phyloP scores from a whole-genome alignment of 495 filamentous ascomycete genomes.

The Penicillium egyptiacum region DNA sequence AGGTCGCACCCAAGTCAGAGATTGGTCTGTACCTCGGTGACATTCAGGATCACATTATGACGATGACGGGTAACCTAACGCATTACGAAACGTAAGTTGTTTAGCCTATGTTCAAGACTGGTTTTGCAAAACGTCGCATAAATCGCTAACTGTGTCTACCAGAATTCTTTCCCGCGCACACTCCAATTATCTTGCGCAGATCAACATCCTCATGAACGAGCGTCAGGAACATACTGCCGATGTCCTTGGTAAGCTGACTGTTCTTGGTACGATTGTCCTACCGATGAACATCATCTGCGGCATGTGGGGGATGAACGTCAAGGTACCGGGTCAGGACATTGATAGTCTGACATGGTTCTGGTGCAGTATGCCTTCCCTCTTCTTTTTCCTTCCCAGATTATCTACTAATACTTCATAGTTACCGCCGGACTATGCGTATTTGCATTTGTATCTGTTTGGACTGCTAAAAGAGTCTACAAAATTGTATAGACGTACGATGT shows the following conservation, averaged over 20 bases:
- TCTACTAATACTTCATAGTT: conserved; percentile 47
- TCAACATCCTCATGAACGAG: conserved; percentile 97
- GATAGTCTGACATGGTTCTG: conserved; percentile 65
- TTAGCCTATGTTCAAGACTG: background rate
- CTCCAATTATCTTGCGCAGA: conserved; percentile 90
- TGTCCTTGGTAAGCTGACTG: conserved; percentile 91
- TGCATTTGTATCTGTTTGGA: conserved; percentile 70
- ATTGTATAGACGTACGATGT: conserved; percentile 49
- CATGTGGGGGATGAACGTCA: conserved; percentile 98
- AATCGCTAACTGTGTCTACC: conserved; percentile 11
- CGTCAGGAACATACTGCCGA: conserved; percentile 94
- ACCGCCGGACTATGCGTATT: conserved; percentile 74
- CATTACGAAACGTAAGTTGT: conserved; percentile 88
- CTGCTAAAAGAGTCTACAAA: conserved; percentile 78
- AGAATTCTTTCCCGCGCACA: conserved; percentile 91
- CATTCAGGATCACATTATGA: conserved; percentile 98
- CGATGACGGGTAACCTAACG: conserved; percentile 91
- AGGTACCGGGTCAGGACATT: conserved; percentile 83
- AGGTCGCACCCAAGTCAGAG: conserved; percentile 89
- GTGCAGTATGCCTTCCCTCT: conserved; percentile 48
- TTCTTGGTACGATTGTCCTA: conserved; percentile 92
- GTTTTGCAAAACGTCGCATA: background rate
- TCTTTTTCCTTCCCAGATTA: conserved; percentile 1
- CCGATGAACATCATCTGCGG: conserved; percentile 99
- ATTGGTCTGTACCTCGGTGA: conserved; percentile 95